Base-by-base conservation (phyloP, 352 stramenopile genomes). In the Vaucheria bursata region DNA sequence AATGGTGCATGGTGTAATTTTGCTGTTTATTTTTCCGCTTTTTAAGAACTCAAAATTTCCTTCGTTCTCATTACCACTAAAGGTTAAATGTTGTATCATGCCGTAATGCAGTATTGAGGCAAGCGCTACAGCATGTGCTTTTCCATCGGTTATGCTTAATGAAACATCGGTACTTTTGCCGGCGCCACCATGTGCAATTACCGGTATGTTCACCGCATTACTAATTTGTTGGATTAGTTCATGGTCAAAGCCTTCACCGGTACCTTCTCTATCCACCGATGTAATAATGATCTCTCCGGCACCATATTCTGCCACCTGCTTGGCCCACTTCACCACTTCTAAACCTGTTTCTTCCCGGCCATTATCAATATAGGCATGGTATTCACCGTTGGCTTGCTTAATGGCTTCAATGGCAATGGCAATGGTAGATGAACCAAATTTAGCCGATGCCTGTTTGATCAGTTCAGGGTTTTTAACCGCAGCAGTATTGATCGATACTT, bases 261-360 rank as follows among this genome's bases (percentile, higher is more conserved):
- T 93, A 38, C 95, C 95, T 85, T 99, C 95, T 90, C 97, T 98
- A 85, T 99, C 95, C 73, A 99, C 96, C 80, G 93, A 98, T 84
- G 98, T 99, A 3, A 99, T 85, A 86, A 99, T 89, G 50, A 99
- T 91, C 84, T 99, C 95, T 64, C 95, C 95, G 0, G 95, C 95
- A 35, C 95, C 95, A 1, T 98, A 88, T 37, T 87, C 88, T 83
- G 97, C 93, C 50, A 88, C 89, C 45, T 71, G 72, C 78, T 79
- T 83, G 73, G 52, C 68, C 12, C 76, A 75, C 35, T 65, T 74
- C 36, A 96, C 87, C 25, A 87, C 90, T 52, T 96, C 91, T 38
- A 97, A 89, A 64, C 91, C 87, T 25, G 90, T 87, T 6, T 87
- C 87, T 85, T 98, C 94, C 68, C 95, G 89, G 8, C 95, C 95